Conservation (phyloP, 1,284 basidiomycete species). For the Hemileia vastatrix region DNA sequence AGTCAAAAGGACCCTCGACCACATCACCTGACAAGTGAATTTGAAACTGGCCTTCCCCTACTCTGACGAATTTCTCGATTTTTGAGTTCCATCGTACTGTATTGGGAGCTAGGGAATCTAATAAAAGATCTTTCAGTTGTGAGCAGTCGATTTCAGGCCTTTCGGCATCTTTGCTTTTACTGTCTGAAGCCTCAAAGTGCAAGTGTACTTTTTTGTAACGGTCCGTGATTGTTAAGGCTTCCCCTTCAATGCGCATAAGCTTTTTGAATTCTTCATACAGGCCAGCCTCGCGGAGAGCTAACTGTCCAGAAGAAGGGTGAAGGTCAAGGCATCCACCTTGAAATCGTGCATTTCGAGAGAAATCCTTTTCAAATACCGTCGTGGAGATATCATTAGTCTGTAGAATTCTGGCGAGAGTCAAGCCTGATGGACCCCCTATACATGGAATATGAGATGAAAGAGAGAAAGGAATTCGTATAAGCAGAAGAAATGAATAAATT, state of each 20-base stretch:
- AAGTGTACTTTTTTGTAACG: conserved; percentile 23
- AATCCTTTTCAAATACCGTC: conserved; percentile 46
- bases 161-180: conserved; percentile 25
- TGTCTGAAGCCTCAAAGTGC: conserved; percentile 24
- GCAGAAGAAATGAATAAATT: too few species aligned
- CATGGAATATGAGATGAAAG: too few species aligned
- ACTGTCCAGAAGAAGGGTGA: conserved; percentile 45
- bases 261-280: conserved; percentile 39
- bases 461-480: too few species aligned
- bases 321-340: conserved; percentile 49
- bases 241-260: conserved; percentile 35
- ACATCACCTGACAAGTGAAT: too few species aligned
- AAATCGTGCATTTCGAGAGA: conserved; percentile 34
- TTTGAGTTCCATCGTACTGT: too few species aligned
- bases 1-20: too few species aligned
- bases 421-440: conserved; percentile 47
- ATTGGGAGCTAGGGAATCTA: too few species aligned
- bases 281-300: conserved; percentile 41
- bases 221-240: conserved; percentile 37
- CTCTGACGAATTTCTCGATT: too few species aligned
- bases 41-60: too few species aligned
- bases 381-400: conserved; percentile 35
- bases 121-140: too few species aligned
- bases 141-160: conserved; percentile 37
- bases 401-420: conserved; percentile 46